Evolutionary conservation across 2,329 filamentous ascomycete genomes (phyloP).

Genomic region (Xylaria hypoxylon): DNA sequence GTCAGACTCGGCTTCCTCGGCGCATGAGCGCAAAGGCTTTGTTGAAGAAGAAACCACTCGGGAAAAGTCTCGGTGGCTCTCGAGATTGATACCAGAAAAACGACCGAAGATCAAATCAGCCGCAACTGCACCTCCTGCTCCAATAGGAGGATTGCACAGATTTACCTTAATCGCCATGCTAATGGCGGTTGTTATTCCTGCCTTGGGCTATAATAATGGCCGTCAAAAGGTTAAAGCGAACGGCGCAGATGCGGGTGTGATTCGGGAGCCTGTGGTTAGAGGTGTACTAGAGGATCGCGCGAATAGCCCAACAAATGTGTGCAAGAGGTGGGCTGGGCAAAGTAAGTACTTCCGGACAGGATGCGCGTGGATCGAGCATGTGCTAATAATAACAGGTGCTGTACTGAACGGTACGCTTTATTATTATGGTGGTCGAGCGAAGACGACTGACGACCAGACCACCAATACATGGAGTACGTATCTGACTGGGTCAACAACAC

Average conservation of each 20-base stretch:
- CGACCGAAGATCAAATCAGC: conserved; percentile 59
- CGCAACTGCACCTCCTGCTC: conserved; percentile 57
- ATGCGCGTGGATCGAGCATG: not conserved
- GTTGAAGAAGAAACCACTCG: conserved; percentile 36
- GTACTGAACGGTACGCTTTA: conserved; percentile 81
- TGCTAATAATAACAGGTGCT: conserved; percentile 59
- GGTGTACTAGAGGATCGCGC: conserved; percentile 55
- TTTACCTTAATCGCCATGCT: conserved; percentile 62
- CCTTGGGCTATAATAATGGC: conserved; percentile 58
- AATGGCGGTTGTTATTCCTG: conserved; percentile 63
- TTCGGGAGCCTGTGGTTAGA: conserved; percentile 46
- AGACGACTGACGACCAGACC: conserved; percentile 66
- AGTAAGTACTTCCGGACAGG: conserved; percentile 53
- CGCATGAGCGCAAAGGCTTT: conserved; percentile 46
- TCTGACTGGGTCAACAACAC: too few species aligned
- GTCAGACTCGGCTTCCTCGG: conserved; percentile 47
- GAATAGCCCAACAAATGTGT: conserved; percentile 66
- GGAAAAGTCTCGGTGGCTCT: conserved; percentile 55
- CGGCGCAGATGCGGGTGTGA: conserved; percentile 62
- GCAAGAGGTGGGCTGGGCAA: conserved; percentile 75
- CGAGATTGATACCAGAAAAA: conserved; percentile 55
- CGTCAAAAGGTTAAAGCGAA: conserved; percentile 54
- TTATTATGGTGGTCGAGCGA: conserved; percentile 78
- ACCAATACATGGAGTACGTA: conserved; percentile 75
- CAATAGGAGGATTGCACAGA: conserved; percentile 57